Evolutionary conservation across 805 yeast genomes (phyloP), one percentile per base, ranked within the genome.

Genomic region (Candida vaughaniae): DNA sequence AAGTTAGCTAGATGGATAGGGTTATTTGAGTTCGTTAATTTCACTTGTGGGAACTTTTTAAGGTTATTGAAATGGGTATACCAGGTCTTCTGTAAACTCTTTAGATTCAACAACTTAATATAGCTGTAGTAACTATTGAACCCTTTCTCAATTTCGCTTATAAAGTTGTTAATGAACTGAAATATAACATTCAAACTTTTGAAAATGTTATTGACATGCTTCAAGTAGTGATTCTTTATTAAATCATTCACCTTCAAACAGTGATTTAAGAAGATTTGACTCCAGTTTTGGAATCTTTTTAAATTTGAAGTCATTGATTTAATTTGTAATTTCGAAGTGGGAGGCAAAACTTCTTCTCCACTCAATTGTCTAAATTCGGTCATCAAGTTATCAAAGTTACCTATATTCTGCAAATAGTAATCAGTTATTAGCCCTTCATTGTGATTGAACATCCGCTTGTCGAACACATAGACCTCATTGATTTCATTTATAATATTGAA

Each of bases 381-480:
- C 25, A 23, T 41, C 25, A 41, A 29, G 19, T 38, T 36, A 14
- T 39, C 25, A 9, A 37, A 29, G 18, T 37, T 39, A 10, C 42
- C 47, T 16, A 33, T 32, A 20, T 41, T 46, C 20, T 39, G 45
- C 10, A 26, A 31, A 16, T 38, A 25, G 27, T 52, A 51, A 6
- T 29, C 20, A 11, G 33, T 38, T 3, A 44, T 26, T 7, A 47
- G 16, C 3, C 6, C 6, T 5, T 22, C 29, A 14, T 36, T 39
- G 20, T 23, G 20, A 33, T 71, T 60, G 45, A 83, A 82, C 31
- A 77, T 58, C 31, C 78, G 68, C 53, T 82, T 75, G 54, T 84
- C 88, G 56, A 71, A 83, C 1, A 77, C 78, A 53, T 73, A 82
- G 3, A 82, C 63, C 41, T 80, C 84, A 35, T 62, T 64, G 20